phyloP scores from a whole-genome alignment of 306 rosid species.

The Dicorynia guianensis region DNA sequence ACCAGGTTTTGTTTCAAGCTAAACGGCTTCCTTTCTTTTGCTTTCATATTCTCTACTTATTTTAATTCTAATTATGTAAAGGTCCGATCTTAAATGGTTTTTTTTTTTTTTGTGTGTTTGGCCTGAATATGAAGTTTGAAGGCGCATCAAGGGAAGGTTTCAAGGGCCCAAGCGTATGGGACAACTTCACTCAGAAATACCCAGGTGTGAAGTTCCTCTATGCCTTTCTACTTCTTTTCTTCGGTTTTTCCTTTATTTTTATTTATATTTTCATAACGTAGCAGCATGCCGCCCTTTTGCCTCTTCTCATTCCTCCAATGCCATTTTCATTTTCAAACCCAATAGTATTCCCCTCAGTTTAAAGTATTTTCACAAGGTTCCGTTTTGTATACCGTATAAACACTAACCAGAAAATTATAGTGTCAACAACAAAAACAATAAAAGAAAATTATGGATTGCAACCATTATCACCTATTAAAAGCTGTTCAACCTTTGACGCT shows the following conservation, averaged over 20 bases:
- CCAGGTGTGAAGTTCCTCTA: conserved; percentile 47
- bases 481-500: not conserved
- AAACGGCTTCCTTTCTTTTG: too few relatives aligned
- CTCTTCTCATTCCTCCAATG: too few relatives aligned
- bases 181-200: conserved; percentile 62
- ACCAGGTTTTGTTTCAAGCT: conserved; percentile 20
- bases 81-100: too few relatives aligned
- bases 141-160: conserved; percentile 69
- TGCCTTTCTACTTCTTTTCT: not conserved
- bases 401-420: too few relatives aligned
- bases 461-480: not conserved
- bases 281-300: not conserved
- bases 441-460: not conserved
- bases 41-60: not conserved
- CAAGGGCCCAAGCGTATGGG: conserved; percentile 73
- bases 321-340: not conserved
- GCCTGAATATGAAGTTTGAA: conserved; percentile 44
- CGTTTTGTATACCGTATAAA: too few relatives aligned
- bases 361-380: too few relatives aligned
- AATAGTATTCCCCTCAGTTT: not conserved
- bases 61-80: too few relatives aligned
- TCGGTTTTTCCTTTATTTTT: too few relatives aligned
- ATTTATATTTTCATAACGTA: too few relatives aligned
- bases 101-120: too few relatives aligned
- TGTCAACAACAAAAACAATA: too few relatives aligned